Base-by-base conservation (phyloP, 805 yeast genomes). In the Kodamaea hsintzibuensis region DNA sequence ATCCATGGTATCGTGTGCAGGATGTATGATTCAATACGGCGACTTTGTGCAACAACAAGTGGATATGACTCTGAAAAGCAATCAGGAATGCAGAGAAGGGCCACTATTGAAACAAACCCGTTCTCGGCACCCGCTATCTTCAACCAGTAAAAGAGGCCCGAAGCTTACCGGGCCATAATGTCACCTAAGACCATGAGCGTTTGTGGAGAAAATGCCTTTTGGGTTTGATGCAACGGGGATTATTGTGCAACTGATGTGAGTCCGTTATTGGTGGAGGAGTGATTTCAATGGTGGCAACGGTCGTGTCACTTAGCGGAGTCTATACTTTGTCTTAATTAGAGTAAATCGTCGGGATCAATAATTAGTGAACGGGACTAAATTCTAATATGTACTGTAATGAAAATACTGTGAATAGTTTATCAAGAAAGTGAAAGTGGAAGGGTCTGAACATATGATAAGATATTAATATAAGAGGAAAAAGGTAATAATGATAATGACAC, bases 21-120 rank as follows among this genome's bases (percentile, higher is more conserved):
- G 47, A 33, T 14, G 18, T 22, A 8, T 33, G 42, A 49, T 39
- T 49, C 52, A 49, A 33, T 33, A 4, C n/a, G 10, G 35, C 35
- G 3, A 12, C 13, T 30, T 30, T 30, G 35, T 30, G 10, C 13
- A 5, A 30, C 35, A 30, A 30, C 35, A 30, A 8, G 25, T 30
- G 10, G 35, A 30, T 8, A 10, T 30, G 35, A 30, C 35, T 30
- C 35, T 12, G 2, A 30, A 30, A 30, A 30, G 35, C 35, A 30
- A 30, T 12, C 12, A 8, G 8, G 35, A 12, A 8, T 30, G 35
- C 35, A 30, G 10, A 30, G 35, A 30, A 30, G 35, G 35, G 35
- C 35, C 35, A 30, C 2, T 30, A 12, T 8, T 30, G 10, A 12
- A 2, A 2, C 13, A 30, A 30, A 30, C 13, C 35, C 35, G 35